These are phyloP conservation scores for Eucalyptus microcorys DNA, from an alignment of 345 rosid genomes.

Conservation along the genomic window DNA sequence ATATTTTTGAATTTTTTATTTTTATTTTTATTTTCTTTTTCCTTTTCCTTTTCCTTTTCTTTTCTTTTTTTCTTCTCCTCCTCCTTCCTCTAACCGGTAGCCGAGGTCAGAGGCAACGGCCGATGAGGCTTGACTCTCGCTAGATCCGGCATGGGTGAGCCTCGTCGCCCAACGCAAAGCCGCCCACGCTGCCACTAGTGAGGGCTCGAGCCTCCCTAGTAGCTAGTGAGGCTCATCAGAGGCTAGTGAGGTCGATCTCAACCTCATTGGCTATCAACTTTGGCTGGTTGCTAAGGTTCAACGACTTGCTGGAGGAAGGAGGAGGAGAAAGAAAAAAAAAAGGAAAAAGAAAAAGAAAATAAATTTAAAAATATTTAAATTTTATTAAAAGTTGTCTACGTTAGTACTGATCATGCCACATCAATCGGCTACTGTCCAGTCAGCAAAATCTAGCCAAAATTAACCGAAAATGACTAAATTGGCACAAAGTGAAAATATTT, in stretches of 20 bases:
- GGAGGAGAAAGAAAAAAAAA: too few species aligned
- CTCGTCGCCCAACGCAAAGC: rapidly evolving
- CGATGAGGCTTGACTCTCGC: too few species aligned
- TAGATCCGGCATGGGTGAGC: rapidly evolving
- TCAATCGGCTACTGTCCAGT: rapidly evolving
- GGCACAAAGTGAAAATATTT: too few species aligned
- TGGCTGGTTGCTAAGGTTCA: rapidly evolving
- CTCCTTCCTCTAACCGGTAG: rapidly evolving
- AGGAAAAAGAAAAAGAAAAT: rapidly evolving
- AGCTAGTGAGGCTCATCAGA: rapidly evolving
- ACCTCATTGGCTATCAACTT: rapidly evolving
- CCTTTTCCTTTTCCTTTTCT: too few species aligned
- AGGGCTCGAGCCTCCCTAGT: too few species aligned
- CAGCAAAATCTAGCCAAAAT: rapidly evolving
- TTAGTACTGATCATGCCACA: rapidly evolving
- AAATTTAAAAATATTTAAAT: too few species aligned
- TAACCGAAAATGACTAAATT: too few species aligned
- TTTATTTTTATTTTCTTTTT: rapidly evolving
- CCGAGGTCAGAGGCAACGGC: rapidly evolving
- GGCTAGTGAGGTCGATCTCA: too few species aligned
- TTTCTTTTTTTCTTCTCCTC: too few species aligned
- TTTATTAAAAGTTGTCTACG: rapidly evolving
- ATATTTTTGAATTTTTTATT: too few species aligned
- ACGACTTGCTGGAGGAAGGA: rapidly evolving
- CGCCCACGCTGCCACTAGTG: rapidly evolving